Base-by-base conservation (phyloP, 306 rosid genomes). In the Quercus wislizeni region DNA sequence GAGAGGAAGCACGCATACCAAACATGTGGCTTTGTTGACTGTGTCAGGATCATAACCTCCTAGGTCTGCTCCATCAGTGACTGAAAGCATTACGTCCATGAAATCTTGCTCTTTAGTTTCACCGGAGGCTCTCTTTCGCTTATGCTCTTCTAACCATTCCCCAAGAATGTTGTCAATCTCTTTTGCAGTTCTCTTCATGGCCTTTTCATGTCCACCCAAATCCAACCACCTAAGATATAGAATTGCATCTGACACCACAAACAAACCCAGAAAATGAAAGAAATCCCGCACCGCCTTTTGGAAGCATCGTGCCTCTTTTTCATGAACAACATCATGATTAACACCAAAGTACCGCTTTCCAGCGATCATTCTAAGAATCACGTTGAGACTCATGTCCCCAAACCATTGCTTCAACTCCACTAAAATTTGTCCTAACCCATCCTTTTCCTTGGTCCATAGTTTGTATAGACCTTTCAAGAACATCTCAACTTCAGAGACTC, bases 91-190 rank as follows among this genome's bases (percentile, higher is more conserved):
- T 0, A 80, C 82, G 57, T 85, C 85, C 59, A 91, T 85, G 74
- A 89, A 86, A 38, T 91, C 92, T 4, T 58, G 78, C 2, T 82
- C 20, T 27, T 49, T 19, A 19, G 7, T 33, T 28, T 38, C 74
- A 51, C 67, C 71, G 2, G 25, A 14, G 20, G 35, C 23, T 56
- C 69, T 74, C 5, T 38, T 76, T 3, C 4, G 23, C 35, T 85
- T 79, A 63, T 89, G 92, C 69, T 91, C 90, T 49, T 84, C 86
- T 1, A 86, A 63, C 93, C 90, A 90, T 3, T 33, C 67, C 78
- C 59, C 33, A 20, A 77, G 6, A 4, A 82, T 5, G 12, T 1
- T 15, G 35, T 88, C 92, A 68, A 87, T 55, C 28, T 90, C 89
- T 0, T 19, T 33, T 1, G 57, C 85, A 1, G 73, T 30, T 12